Conservation (phyloP, 345 rosid species). For the Heritiera fomes region DNA sequence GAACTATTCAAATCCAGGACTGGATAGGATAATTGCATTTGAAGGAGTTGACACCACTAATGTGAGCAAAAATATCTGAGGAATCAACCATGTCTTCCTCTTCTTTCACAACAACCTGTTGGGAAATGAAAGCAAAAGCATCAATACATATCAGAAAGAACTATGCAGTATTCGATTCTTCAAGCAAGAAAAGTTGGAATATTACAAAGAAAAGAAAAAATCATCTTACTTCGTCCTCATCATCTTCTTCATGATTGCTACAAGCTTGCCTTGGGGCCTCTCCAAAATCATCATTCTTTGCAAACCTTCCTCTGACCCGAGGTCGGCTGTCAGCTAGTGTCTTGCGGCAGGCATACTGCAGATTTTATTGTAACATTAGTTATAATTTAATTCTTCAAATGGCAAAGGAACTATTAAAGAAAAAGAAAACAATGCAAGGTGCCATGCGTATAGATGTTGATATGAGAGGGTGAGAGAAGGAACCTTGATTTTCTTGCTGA, state of each 20-base stretch:
- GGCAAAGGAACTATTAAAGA: background rate
- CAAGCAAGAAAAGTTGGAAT: background rate
- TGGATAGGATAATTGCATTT: constrained; percentile 80
- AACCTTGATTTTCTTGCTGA: constrained; percentile 98
- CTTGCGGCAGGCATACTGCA: constrained; percentile 93
- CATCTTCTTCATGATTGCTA: constrained; percentile 68
- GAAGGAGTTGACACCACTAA: constrained; percentile 84
- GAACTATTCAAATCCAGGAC: constrained; percentile 67
- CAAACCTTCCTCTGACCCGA: constrained; percentile 91
- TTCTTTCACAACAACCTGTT: constrained; percentile 68
- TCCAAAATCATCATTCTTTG: constrained; percentile 80
- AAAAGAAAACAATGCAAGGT: background rate
- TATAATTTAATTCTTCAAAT: background rate
- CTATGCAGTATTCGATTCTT: background rate
- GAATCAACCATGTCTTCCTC: constrained; percentile 77
- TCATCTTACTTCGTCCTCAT: constrained; percentile 67
- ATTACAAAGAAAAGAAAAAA: background rate
- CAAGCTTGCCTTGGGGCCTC: constrained; percentile 49
- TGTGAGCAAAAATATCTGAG: constrained; percentile 78
- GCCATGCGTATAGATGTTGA: background rate
- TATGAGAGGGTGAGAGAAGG: background rate
- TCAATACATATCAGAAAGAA: background rate
- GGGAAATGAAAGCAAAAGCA: background rate
- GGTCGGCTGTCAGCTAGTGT: constrained; percentile 93
- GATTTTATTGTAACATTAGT: background rate